A percentile compares a stretch with the other conserved stretches of the same genome.
Conservation (phyloP, 2,329 filamentous ascomycete species). For the Thielaviopsis punctulata region DNA sequence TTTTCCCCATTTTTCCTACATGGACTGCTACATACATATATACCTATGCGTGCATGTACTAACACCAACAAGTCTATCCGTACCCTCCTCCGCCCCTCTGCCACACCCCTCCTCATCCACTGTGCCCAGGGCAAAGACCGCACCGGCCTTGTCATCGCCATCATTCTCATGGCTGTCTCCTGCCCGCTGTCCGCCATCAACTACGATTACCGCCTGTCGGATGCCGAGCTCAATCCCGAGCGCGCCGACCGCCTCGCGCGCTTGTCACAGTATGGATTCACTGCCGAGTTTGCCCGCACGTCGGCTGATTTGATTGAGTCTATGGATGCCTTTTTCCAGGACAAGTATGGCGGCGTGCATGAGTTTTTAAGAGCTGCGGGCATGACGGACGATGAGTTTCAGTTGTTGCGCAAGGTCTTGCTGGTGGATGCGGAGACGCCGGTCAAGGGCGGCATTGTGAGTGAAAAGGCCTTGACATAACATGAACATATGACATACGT, state of each 20-base stretch:
- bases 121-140: constrained; percentile 86
- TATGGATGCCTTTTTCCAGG: constrained; percentile 39
- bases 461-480: not conserved
- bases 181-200: constrained; percentile 43
- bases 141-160: constrained; percentile 47
- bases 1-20: not conserved
- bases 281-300: constrained; percentile 55
- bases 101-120: constrained; percentile 49
- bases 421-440: constrained; percentile 13
- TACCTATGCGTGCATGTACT: too few species aligned
- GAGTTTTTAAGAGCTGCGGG: constrained; percentile 49
- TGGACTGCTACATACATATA: too few species aligned
- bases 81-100: constrained; percentile 19
- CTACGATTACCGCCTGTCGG: constrained; percentile 55
- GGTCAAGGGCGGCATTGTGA: not conserved
- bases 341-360: constrained; percentile 47
- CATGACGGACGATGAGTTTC: constrained; percentile 28
- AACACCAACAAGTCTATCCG: not conserved
- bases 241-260: constrained; percentile 47
- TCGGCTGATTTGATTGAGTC: constrained; percentile 44
- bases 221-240: constrained; percentile 40
- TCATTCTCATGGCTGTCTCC: constrained; percentile 47
- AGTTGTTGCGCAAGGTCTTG: constrained; percentile 24
- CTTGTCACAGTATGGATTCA: constrained; percentile 52
- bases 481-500: not conserved